Conservation (phyloP, 768 basidiomycete species). For the Mycena rebaudengoi region DNA sequence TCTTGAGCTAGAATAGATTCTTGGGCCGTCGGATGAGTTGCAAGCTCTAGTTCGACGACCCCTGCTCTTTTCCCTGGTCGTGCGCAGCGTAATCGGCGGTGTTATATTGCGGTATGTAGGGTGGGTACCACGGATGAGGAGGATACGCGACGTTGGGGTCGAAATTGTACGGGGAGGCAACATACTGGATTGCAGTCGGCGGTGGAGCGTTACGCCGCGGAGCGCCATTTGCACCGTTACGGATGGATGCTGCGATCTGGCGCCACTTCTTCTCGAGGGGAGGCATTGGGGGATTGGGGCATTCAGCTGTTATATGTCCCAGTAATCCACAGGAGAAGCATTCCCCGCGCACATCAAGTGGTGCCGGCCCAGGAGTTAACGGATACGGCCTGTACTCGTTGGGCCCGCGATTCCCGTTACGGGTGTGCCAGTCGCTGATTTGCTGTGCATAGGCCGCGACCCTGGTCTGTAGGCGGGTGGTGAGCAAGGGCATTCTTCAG, state of each 20-base stretch:
- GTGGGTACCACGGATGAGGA: not conserved
- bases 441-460: constrained; percentile 15
- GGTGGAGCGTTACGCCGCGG: not conserved
- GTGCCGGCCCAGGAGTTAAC: constrained; percentile 28
- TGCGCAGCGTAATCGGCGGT: not conserved
- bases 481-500: not conserved
- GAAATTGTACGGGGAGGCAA: not conserved
- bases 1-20: not conserved
- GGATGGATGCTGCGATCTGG: constrained; percentile 13
- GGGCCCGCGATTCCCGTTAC: not conserved
- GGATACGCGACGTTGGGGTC: not conserved
- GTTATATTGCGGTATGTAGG: too few relatives aligned
- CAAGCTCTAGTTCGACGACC: constrained; percentile 14
- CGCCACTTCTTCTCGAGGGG: constrained; percentile 25
- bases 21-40: constrained; percentile 11
- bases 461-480: constrained; percentile 27
- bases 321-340: constrained; percentile 31
- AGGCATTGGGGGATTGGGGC: constrained; percentile 14
- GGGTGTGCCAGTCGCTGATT: constrained; percentile 1
- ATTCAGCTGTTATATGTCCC: constrained; percentile 11
- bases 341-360: constrained; percentile 22
- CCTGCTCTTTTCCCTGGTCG: constrained; percentile 20
- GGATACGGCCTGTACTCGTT: constrained; percentile 28
- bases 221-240: not conserved
- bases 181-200: not conserved